Conservation (phyloP, 495 filamentous ascomycete species). For the Copromyces sp. region DNA sequence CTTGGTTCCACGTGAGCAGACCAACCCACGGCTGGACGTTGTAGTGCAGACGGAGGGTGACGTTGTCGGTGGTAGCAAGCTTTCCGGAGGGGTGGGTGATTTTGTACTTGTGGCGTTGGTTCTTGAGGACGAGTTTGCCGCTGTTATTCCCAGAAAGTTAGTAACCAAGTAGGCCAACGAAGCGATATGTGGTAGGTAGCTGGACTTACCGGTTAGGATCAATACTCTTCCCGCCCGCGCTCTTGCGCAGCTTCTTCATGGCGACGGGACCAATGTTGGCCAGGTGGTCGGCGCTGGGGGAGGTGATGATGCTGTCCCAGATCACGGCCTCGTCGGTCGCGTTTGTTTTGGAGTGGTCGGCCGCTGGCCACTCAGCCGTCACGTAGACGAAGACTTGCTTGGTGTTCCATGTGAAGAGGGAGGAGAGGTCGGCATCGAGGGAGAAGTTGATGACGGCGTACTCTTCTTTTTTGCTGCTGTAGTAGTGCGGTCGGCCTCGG, state of each 20-base stretch:
- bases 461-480: conserved; percentile 83
- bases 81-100: conserved; percentile 76
- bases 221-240: conserved; percentile 39
- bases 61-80: conserved; percentile 59
- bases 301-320: conserved; percentile 89
- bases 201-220: conserved; percentile 37
- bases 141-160: conserved; percentile 14
- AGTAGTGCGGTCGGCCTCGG: conserved; percentile 86
- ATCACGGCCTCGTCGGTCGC: conserved; percentile 69
- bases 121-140: conserved; percentile 62
- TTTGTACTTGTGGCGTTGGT: conserved; percentile 85
- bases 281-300: conserved; percentile 48
- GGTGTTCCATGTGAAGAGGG: conserved; percentile 99
- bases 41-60: conserved; percentile 72
- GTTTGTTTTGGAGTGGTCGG: conserved; percentile 22
- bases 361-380: conserved; percentile 70
- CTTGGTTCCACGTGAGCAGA: conserved; percentile 64
- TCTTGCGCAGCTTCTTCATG: conserved; percentile 42
- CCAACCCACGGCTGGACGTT: conserved; percentile 98
- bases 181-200: background rate
- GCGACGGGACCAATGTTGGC: conserved; percentile 39
- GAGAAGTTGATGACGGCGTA: conserved; percentile 91
- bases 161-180: background rate
- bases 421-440: conserved; percentile 72
- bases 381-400: conserved; percentile 97